Base-by-base conservation (phyloP, 371 early-diverging fungal species). In the Amoeboradix gromovi region DNA sequence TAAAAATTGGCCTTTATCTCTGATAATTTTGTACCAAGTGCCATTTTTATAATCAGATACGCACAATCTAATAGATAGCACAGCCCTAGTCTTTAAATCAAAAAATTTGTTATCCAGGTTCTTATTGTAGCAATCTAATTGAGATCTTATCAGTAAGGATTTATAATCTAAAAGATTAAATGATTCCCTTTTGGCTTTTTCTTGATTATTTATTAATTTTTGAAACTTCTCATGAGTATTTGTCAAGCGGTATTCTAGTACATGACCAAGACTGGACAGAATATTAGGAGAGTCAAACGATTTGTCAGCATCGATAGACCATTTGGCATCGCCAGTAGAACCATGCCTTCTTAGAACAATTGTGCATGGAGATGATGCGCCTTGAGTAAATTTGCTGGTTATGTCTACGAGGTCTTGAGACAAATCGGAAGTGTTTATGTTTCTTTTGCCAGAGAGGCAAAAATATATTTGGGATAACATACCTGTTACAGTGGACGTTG, bases 21-120 rank as follows among this genome's bases (percentile, higher is more conserved):
- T 65, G 16, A 72, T 69, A 30, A 81, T 74, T 69, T 74, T 31
- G 30, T 17, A 28, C 31, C 27, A n/a, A 32, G 17, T 66, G 69
- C 76, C 70, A 71, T 82, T 84, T 70, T 80, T 72, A 74, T 89
- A 87, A 72, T 90, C 86, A 5, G 77, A 72, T 28, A 83, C 73
- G 75, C 91, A 89, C 76, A 92, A 78, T 32, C 95, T 84, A 66
- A 94, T 81, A 0, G 91, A 84, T 29, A 90, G 75, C 16, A 84
- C 81, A 0, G 93, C 93, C 16, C 95, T 82, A 1, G 93, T 91
- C 73, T 95, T 95, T 16, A 95, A 75, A 78, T 95, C 95, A 81
- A 92, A 94, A 0, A 87, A 85, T 66, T 80, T 78, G 29, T 83
- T 80, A 1, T 88, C 88, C 30, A 94, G 75, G 2, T 83, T 71